Conservation (phyloP, 176 grass and related monocot species). For the Oryza glaberrima region DNA sequence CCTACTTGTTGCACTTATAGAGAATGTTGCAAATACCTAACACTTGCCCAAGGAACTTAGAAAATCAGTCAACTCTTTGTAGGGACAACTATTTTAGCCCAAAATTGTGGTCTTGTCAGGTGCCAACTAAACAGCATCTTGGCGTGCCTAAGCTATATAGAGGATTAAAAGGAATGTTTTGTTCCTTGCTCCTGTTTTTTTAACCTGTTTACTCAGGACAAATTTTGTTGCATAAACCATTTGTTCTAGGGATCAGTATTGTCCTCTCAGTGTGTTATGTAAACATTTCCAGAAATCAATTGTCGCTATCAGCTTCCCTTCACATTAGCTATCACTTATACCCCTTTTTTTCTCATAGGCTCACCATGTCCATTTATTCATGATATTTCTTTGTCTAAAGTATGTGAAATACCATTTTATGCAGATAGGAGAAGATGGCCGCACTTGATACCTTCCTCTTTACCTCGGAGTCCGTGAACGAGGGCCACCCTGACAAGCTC, state of each 20-base stretch:
- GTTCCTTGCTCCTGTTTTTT: not conserved
- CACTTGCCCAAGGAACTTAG: not conserved
- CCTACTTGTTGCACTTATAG: not conserved
- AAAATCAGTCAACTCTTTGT: not conserved
- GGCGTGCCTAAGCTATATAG: not conserved
- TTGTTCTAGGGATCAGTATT: not conserved
- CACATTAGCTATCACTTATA: not conserved
- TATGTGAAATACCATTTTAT: not conserved
- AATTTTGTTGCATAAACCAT: not conserved
- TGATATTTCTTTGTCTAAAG: not conserved
- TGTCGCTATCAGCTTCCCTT: not conserved
- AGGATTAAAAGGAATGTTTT: not conserved
- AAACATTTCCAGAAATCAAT: not conserved
- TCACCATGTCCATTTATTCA: not conserved
- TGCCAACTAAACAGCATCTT: not conserved
- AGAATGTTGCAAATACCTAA: conserved; percentile 4
- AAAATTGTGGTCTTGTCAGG: not conserved
- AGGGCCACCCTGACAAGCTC: conserved; percentile 60
- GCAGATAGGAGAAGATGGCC: conserved; percentile 49
- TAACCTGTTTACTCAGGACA: not conserved
- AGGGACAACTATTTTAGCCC: not conserved
- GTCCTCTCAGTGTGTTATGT: not conserved
- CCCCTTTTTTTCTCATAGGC: not conserved
- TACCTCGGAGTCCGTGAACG: conserved; percentile 53
- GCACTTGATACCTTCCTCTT: conserved; percentile 51